A percentile compares a stretch with the other conserved stretches of the same genome.
phyloP scores from a whole-genome alignment of 305 asterid species.

The Plantago lanceolata region DNA sequence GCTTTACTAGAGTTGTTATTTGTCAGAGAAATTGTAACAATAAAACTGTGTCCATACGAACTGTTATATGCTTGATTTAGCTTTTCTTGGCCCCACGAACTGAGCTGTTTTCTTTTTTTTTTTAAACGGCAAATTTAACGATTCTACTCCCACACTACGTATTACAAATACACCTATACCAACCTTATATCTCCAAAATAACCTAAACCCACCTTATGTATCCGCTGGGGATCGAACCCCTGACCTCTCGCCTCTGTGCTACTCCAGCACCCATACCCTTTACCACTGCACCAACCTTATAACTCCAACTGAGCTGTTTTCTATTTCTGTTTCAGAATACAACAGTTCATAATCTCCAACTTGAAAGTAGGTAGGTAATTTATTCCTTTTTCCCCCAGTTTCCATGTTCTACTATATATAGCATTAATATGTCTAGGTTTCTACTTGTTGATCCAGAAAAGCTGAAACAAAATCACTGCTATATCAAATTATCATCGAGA shows the following conservation, averaged over 20 bases:
- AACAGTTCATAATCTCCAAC: slow-evolving; percentile 37
- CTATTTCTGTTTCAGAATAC: slow-evolving; percentile 46
- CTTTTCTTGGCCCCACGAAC: slow-evolving; percentile 22
- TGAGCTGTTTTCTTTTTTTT: slow-evolving; percentile 28
- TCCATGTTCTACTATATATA: background rate
- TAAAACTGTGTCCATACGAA: slow-evolving; percentile 18
- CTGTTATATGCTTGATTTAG: slow-evolving; percentile 20
- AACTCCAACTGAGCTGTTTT: slow-evolving; percentile 33
- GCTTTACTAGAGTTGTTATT: slow-evolving; percentile 25
- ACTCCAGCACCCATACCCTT: too few species aligned
- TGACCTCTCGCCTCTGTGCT: too few species aligned
- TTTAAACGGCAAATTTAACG: too few species aligned
- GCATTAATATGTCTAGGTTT: slow-evolving; percentile 20
- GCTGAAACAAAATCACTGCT: slow-evolving; percentile 53
- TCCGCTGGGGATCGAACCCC: too few species aligned
- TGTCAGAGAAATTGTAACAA: slow-evolving; percentile 22
- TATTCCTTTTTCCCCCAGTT: background rate
- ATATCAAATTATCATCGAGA: slow-evolving; percentile 54
- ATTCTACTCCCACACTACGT: too few species aligned
- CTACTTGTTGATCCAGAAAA: slow-evolving; percentile 46
- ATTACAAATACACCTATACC: too few species aligned
- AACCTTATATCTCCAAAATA: too few species aligned
- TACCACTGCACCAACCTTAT: too few species aligned
- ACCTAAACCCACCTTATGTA: too few species aligned
- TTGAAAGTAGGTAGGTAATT: slow-evolving; percentile 47